A percentile compares a stretch with the other conserved stretches of the same genome.
These are phyloP conservation scores for Wickerhamomyces strasburgensis DNA, from an alignment of 805 yeast species.

Conservation along the genomic window DNA sequence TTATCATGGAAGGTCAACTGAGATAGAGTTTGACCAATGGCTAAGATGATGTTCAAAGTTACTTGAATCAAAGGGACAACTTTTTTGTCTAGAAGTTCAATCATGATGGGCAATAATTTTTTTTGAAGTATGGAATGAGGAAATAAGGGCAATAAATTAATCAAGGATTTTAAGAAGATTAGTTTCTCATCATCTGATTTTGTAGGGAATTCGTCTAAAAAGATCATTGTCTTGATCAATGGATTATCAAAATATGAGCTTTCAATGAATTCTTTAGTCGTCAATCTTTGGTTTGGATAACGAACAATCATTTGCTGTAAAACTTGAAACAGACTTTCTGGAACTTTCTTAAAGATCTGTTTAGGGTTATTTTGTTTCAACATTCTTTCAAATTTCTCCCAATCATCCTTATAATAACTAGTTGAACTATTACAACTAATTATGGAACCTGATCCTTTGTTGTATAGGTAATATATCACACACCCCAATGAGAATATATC, in stretches of 20 bases:
- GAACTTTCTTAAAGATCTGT: constrained; percentile 52
- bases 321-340: constrained; percentile 43
- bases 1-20: constrained; percentile 70
- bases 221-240: constrained; percentile 71
- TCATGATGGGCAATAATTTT: constrained; percentile 69
- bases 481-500: constrained; percentile 86
- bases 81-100: constrained; percentile 42
- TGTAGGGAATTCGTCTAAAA: constrained; percentile 79
- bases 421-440: constrained; percentile 48
- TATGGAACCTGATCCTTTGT: constrained; percentile 43
- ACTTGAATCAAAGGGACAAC: constrained; percentile 38
- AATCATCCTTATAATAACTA: constrained; percentile 57
- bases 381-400: constrained; percentile 43
- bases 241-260: constrained; percentile 79
- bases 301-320: constrained; percentile 52
- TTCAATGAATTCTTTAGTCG: constrained; percentile 63
- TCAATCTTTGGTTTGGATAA: constrained; percentile 50
- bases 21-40: constrained; percentile 63
- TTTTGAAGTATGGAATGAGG: constrained; percentile 40
- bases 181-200: constrained; percentile 62
- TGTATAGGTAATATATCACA: constrained; percentile 66
- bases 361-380: constrained; percentile 34
- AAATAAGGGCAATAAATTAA: constrained; percentile 47
- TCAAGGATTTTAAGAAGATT: constrained; percentile 62
- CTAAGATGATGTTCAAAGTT: constrained; percentile 51